Evolutionary conservation across 2,329 filamentous ascomycete genomes (phyloP), one percentile per base, ranked within the genome.

Genomic region (Colletotrichum coccodes): DNA sequence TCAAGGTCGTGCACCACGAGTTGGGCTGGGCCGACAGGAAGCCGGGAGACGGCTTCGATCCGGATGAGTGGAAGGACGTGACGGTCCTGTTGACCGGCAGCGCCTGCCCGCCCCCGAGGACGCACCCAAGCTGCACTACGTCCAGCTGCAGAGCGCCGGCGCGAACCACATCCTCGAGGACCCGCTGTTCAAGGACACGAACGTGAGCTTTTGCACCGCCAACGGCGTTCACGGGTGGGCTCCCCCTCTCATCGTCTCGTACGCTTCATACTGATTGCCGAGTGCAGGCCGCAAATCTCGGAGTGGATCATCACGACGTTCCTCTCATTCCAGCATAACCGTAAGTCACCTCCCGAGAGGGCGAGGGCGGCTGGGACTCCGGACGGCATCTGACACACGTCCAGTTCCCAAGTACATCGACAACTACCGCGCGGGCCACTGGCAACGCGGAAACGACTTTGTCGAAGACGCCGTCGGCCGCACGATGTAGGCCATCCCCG

Each of bases 181-280:
- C 14, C 83, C 83, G 1, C 64, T 89, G 0, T 89, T 86, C 67
- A 80, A 76, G 26, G 84, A 87, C 26, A 86, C 83, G 0, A 79
- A 86, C 56, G 77, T 88, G 8, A 74, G 78, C 0, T 87, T 90
- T 69, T 86, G 83, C 50, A 87, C 86, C 0, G 86, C 86, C 0
- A 89, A 87, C 66, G 87, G 87, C 0, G 84, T 89, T n/a, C 86
- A 88, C 46, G 86, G 85, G 86, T 87, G 70, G 75, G 82, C 74
- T 26, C 11, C 11, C 18, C 6, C 6, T 6, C 26, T 40, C 23
- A 11, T 3, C 42, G 18, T 0, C 50, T 21, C 3, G 2, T 18
- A 12, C 3, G 28, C 6, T 34, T 32, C 8, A 3, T 38, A 28
- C 34, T 28, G 34, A 40, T 23, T 36, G 30, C 1, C 0, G 1